Percentiles rank a stretch among this genome's conserved stretches.
Conservation (phyloP, 2,329 filamentous ascomycete genomes). For the Cadophora sp. region DNA sequence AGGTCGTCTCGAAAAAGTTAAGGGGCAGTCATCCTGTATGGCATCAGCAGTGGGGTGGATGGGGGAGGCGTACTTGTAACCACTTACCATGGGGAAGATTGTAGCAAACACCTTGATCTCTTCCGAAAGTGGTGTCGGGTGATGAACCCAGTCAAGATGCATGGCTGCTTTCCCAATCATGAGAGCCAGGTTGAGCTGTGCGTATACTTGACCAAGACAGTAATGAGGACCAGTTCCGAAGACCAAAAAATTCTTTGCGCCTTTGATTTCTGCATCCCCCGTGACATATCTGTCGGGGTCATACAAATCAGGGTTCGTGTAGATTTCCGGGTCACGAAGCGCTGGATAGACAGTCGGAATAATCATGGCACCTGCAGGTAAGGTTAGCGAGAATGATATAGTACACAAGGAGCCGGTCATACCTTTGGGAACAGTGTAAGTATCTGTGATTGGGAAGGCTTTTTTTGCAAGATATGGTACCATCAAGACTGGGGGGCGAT, state of each 20-base stretch:
- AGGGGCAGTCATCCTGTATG: constrained; percentile 79
- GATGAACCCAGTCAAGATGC: constrained; percentile 88
- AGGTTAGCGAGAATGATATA: constrained; percentile 20
- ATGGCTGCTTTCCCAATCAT: constrained; percentile 91
- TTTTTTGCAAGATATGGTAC: constrained; percentile 96
- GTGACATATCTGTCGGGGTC: constrained; percentile 91
- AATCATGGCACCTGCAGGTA: constrained; percentile 77
- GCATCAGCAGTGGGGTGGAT: constrained; percentile 18
- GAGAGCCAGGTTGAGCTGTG: constrained; percentile 84
- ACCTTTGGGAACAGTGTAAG: constrained; percentile 92
- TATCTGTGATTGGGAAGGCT: constrained; percentile 85
- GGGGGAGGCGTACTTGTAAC: constrained; percentile 30
- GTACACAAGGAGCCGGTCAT: constrained; percentile 36
- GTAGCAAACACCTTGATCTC: constrained; percentile 98
- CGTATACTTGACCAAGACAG: constrained; percentile 93
- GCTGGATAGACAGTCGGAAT: constrained; percentile 91
- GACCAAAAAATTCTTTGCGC: constrained; percentile 93
- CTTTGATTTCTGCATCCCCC: constrained; percentile 81
- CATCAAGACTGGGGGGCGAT: constrained; percentile 96
- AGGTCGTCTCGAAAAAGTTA: constrained; percentile 63
- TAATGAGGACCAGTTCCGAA: constrained; percentile 97
- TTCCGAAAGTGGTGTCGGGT: constrained; percentile 82
- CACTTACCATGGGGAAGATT: constrained; percentile 89
- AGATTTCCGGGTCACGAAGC: constrained; percentile 90
- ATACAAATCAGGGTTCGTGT: constrained; percentile 86